Conservation (phyloP, 2,329 filamentous ascomycete species). For the Leptoxyphium fumago region DNA sequence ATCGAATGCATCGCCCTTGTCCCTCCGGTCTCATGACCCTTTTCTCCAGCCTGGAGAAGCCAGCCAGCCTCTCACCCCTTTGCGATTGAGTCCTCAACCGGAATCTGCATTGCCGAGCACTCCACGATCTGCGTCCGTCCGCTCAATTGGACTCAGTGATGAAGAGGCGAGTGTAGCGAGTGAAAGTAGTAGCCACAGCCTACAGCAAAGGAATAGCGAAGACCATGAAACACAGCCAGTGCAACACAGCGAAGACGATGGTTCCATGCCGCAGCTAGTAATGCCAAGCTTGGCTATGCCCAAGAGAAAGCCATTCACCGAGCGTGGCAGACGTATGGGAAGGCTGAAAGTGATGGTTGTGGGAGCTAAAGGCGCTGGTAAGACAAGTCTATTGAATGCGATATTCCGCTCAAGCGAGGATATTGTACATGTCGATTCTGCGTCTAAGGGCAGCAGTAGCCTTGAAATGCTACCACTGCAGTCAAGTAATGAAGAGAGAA, state of each 20-base stretch:
- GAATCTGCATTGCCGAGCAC: conserved; percentile 40
- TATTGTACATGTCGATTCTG: conserved; percentile 73
- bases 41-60: conserved; percentile 16
- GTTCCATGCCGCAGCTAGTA: conserved; percentile 58
- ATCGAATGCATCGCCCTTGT: conserved; percentile 11
- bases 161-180: conserved; percentile 38
- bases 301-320: conserved; percentile 74
- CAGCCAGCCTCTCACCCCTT: conserved; percentile 32
- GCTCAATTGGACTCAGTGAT: conserved; percentile 44
- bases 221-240: conserved; percentile 27
- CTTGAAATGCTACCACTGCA: neutral
- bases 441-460: conserved; percentile 2
- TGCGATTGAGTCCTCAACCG: conserved; percentile 33
- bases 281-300: conserved; percentile 96
- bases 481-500: conserved; percentile 1
- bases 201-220: conserved; percentile 38
- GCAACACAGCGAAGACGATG: conserved; percentile 21
- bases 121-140: conserved; percentile 44
- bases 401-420: conserved; percentile 78
- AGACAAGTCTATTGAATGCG: conserved; percentile 77
- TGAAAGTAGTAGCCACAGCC: conserved; percentile 40
- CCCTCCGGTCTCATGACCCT: conserved; percentile 11
- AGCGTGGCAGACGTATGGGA: conserved; percentile 68
- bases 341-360: conserved; percentile 80
- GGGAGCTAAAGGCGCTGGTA: conserved; percentile 66